Evolutionary conservation across 129 eudicot species (phyloP), one percentile per base, ranked within the genome.

Genomic region (Mikania micrantha): DNA sequence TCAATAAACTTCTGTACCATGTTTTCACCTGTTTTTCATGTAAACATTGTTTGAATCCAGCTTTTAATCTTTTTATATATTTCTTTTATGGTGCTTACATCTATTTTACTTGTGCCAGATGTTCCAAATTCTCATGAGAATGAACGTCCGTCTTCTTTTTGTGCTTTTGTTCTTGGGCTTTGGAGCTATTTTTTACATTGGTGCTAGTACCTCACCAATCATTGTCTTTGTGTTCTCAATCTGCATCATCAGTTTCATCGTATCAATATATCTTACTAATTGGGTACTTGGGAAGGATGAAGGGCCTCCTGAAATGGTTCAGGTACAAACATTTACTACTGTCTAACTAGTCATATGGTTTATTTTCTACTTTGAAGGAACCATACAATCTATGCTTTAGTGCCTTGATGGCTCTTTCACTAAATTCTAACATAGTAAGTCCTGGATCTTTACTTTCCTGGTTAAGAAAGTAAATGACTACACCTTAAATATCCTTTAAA

Each of bases 281-380:
- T 93, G 98, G 98, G 98, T 93, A 24, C 91, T 93, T 16, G 64
- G 81, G 16, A 93, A 93, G 86, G 98, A 93, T 75, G 96, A 93
- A 75, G 98, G 98, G 31, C 98, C 98, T 39, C 96, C 96, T 44
- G 98, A 93, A 78, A 93, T 93, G 98, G 82, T 52, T 40, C 75
- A 85, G 97, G 97, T 91, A 82, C 69, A 61, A 20, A 50, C 5
- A 42, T 34, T 22, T 21, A 20, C 50, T 62, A 61, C 8, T 28
- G 24, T 32, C 47, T 29, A 52, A 27, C 29, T 40, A 11, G 17
- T 12, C 34, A 22, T 49, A 54, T 1, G 60, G 35, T 2, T 22
- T 57, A 57, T 57, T 12, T 13, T 57, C 9, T 15, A 57, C 60
- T 25, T 24, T 54, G 17, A 54, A 27, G 60, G 60, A 54, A 22